Base-by-base conservation (phyloP, 306 rosid species). In the Cucumis hystrix region DNA sequence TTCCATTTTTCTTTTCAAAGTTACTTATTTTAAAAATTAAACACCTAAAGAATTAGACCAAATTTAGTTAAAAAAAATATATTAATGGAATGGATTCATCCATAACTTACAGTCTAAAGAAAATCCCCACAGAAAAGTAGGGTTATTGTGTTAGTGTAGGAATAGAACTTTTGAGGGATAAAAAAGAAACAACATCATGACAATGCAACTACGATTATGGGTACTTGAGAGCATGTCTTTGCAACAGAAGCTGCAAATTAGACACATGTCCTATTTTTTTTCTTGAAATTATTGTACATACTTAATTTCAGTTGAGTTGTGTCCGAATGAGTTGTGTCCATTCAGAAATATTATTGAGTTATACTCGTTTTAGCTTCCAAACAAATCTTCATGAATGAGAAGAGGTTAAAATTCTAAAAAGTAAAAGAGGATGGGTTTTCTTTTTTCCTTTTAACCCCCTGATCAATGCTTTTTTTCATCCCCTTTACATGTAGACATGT, bases 121-220 rank as follows among this genome's bases (percentile, higher is more conserved):
- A 20, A 20, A 69, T 45, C 75, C 56, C 10, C 0, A 3, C 7
- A 37, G 60, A 28, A 23, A 23, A 51, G 18, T 10, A 15, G 17
- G 77, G 23, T 17, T 9, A 49, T 35, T 51, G 56, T 51, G 37
- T 33, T 33, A 49, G 45, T 9, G 77, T 72, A 43, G 76, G 43
- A 72, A 73, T 73, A 30, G 45, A 23, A 30, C 77, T 73, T 69
- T 54, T 73, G 77, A 73, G 30, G 77, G 47, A 7, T 30, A 73
- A 0, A 30, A 51, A 30, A 73, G 49, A 25, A 72, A 28, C 39
- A 51, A 30, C 63, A 33, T 52, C 21, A 73, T 73, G 63, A 73
- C 33, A 20, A 52, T 72, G 21, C 62, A 47, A 25, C 58, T 47
- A 70, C 21, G 14, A 47, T 70, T 47, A 70, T 23, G 15, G 76